Evolutionary conservation across 1,139 yeast genomes (phyloP), one percentile per base, ranked within the genome.

Genomic region (Magnusiomyces paraingens): DNA sequence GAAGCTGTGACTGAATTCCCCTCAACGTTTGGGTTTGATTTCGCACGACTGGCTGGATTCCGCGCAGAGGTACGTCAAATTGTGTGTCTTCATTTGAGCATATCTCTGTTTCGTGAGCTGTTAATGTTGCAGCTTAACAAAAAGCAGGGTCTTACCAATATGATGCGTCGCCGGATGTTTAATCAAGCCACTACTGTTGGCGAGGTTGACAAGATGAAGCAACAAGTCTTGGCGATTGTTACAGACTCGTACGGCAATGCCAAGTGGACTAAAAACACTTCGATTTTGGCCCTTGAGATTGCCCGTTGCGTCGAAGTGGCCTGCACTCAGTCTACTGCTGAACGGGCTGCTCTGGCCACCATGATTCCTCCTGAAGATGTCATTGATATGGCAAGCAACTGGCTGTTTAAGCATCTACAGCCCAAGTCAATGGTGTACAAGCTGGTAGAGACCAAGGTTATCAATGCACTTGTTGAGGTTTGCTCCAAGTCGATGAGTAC

Each of bases 41-140:
- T 85, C 64, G 82, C 94, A 2, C 76, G 96, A 58, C 73, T 89
- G 58, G 83, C 88, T 14, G 75, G 86, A 47, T 73, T 89, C 56
- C 77, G 96, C 59, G 94, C 96, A 0, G 96, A 88, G 68, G 83
- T 88, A 40, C 80, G 96, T 62, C 95, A 88, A 69, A 74, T 87
- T 54, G 90, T 88, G 46, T 89, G 95, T 65, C 76, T 87, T 49
- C 84, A 87, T 67, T 75, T 89, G 53, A 86, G 95, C 62, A 71
- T 83, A 46, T 82, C 85, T 29, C 72, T 89, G 51, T 88, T 81
- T 70, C 84, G 84, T 64, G 93, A 86, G 67, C 70, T 87, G 64
- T 62, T 69, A 75, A 68, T 61, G 66, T 54, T 55, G 39, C 62
- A 66, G 54, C 67, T 66, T 41, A 62, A 51, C 70, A 70, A 52